Evolutionary conservation across 345 rosid species (phyloP), one percentile per base, ranked within the genome.

Genomic region (Eucalyptus globulus): DNA sequence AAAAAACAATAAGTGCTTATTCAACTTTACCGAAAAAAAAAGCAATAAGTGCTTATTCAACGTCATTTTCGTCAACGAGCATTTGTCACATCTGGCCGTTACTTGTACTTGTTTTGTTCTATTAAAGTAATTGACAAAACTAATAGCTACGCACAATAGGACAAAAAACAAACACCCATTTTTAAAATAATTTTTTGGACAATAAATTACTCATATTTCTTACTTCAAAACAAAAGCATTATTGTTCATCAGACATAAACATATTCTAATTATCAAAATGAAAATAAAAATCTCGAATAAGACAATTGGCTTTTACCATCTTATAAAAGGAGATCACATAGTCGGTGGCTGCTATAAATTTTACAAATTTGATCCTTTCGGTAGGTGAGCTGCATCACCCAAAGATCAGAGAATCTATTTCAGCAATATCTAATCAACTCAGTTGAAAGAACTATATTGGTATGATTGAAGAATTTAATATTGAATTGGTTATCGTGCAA

Each of bases 371-470:
- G 0, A 0, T 60, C 15, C 0, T 12, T 12, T 27, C 31, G 2
- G 0, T 27, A 60, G 5, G 31, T 0, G 0, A 56, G 29, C 2
- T 56, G 12, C 13, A 1, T 56, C 3, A 24, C 1, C 1, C 69
- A 27, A 6, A 1, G 0, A 29, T 29, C 0, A 13, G 11, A 53
- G 24, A 53, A 60, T 60, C 7, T 14, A 60, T 1, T 60, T 60
- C 2, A 5, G 0, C 7, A 8, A 27, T 60, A 3, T 27, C 14
- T 1, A 6, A 0, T 12, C 14, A 60, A 60, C 1, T 60, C 2
- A 3, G 0, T 3, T 0, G 2, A 2, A 60, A 60, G 0, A 0
- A 3, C 0, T 58, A 58, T 9, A 58, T 26, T 26, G 1, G 12
- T 54, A 54, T 9, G 0, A 56, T 22, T 58, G 14, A 58, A 58